phyloP scores from a whole-genome alignment of 345 rosid genomes.

The Gynandropsis gynandra region DNA sequence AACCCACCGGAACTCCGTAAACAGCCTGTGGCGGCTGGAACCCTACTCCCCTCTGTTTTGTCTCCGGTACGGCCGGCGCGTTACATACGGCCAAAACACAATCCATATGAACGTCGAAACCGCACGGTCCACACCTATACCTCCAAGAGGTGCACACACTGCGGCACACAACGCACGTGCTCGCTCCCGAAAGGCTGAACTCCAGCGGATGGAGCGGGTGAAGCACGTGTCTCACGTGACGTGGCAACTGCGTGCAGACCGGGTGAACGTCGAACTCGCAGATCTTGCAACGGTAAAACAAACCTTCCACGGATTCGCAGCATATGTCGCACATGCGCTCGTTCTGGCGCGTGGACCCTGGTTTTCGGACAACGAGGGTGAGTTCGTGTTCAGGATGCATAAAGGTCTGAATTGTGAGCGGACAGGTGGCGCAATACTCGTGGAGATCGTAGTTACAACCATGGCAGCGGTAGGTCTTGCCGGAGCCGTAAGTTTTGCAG shows the following conservation, averaged over 20 bases:
- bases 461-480: conserved; percentile 24
- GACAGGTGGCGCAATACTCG: conserved; percentile 34
- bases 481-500: conserved; percentile 31
- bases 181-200: conserved; percentile 15
- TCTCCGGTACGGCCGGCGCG: conserved; percentile 14
- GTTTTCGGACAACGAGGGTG: conserved; percentile 20
- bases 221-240: conserved; percentile 23
- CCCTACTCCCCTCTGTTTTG: not conserved
- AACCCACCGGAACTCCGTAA: conserved; percentile 8
- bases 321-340: conserved; percentile 30
- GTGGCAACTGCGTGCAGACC: conserved; percentile 30
- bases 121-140: conserved; percentile 32
- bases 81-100: conserved; percentile 25
- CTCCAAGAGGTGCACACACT: conserved; percentile 30
- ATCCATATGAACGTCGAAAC: conserved; percentile 32
- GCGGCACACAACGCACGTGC: conserved; percentile 29
- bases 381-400: conserved; percentile 31
- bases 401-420: conserved; percentile 27
- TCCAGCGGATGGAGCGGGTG: conserved; percentile 30
- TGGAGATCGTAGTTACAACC: conserved; percentile 36
- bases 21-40: conserved; percentile 14
- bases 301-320: conserved; percentile 25
- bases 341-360: conserved; percentile 21
- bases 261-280: conserved; percentile 40
- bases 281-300: conserved; percentile 32